Evolutionary conservation across 768 basidiomycete species (phyloP).

Genomic region (Hygrophorus pudorinus): DNA sequence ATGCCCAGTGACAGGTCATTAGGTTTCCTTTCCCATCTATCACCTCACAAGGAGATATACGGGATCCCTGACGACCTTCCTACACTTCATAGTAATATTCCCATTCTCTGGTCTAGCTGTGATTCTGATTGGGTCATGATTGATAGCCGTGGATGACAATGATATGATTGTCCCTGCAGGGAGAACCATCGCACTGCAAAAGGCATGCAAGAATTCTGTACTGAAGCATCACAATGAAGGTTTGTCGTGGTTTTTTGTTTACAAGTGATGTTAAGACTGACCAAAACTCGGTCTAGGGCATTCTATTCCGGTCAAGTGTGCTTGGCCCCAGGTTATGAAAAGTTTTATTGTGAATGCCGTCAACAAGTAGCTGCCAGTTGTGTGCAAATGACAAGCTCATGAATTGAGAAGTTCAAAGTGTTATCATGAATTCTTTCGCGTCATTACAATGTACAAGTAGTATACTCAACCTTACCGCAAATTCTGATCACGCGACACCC

Average conservation of each 20-base stretch:
- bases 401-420: no score
- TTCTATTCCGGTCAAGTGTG: conserved; percentile 10
- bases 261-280: neutral
- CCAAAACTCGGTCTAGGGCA: conserved; percentile 8
- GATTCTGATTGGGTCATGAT: neutral
- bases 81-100: conserved; percentile 13
- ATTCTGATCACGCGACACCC: no score
- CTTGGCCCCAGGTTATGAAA: conserved; percentile 10
- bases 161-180: conserved; percentile 10
- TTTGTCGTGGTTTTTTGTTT: neutral
- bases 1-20: neutral
- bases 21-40: conserved; percentile 13
- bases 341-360: conserved; percentile 12
- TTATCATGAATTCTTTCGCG: no score
- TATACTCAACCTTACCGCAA: no score
- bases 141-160: conserved; percentile 11
- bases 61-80: conserved; percentile 13
- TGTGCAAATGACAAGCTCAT: no score
- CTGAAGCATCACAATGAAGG: conserved; percentile 12
- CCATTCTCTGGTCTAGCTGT: neutral
- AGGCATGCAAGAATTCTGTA: conserved; percentile 11
- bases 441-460: no score
- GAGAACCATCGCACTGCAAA: conserved; percentile 13
- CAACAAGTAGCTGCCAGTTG: neutral
- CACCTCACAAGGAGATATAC: conserved; percentile 15